These are phyloP conservation scores for Neoboletus brunneissimus DNA, from an alignment of 768 basidiomycete species.

Conservation along the genomic window DNA sequence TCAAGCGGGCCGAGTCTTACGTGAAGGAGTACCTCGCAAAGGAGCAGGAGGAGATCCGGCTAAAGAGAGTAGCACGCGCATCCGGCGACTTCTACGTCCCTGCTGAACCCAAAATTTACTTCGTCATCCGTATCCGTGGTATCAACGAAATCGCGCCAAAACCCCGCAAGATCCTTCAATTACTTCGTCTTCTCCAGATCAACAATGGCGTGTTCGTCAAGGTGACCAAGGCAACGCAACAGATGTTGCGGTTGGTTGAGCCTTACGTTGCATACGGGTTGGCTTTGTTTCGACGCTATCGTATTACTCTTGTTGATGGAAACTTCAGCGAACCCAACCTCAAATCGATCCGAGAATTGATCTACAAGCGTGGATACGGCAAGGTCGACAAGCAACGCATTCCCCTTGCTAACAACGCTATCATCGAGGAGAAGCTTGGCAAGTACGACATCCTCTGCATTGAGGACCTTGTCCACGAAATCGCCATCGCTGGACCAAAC, in stretches of 20 bases:
- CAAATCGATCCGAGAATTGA: constrained; percentile 92
- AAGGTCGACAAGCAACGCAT: constrained; percentile 98
- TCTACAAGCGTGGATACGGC: constrained; percentile 99
- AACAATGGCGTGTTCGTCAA: constrained; percentile 99
- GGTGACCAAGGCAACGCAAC: constrained; percentile 92
- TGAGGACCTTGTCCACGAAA: constrained; percentile 97
- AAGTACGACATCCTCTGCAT: constrained; percentile 95
- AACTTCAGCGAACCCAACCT: constrained; percentile 83
- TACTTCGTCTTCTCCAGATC: constrained; percentile 98
- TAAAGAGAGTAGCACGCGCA: constrained; percentile 89
- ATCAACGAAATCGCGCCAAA: constrained; percentile 99
- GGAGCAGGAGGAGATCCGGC: constrained; percentile 95
- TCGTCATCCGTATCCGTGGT: constrained; percentile 97
- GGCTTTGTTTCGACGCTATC: constrained; percentile 22
- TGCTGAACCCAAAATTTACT: constrained; percentile 95
- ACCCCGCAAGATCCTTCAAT: constrained; percentile 98
- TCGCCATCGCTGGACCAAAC: constrained; percentile 92
- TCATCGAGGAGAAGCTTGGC: constrained; percentile 89
- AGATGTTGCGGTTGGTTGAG: constrained; percentile 97
- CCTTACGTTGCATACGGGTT: constrained; percentile 98
- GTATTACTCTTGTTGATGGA: constrained; percentile 1
- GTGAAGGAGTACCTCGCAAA: constrained; percentile 92
- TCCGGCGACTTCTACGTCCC: constrained; percentile 97
- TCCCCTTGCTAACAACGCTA: constrained; percentile 87
- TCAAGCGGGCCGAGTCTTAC: constrained; percentile 98